Conservation (phyloP, 495 filamentous ascomycete species). For the Chaetomium fimeti region DNA sequence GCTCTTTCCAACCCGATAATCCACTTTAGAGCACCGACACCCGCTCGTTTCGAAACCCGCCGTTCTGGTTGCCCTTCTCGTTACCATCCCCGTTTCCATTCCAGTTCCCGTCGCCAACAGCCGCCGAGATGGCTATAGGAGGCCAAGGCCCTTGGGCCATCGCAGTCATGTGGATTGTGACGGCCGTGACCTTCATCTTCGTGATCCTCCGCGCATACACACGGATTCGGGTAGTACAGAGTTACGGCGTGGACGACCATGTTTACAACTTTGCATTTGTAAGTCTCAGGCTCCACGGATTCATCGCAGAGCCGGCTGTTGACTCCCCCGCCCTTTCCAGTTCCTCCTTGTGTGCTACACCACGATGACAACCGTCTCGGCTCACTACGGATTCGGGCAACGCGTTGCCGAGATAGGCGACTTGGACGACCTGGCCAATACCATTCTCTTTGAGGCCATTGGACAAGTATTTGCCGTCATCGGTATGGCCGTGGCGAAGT, state of each 20-base stretch:
- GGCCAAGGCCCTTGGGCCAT: background rate
- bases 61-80: background rate
- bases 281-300: background rate
- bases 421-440: background rate
- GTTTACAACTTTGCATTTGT: constrained; percentile 9
- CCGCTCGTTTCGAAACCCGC: background rate
- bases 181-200: background rate
- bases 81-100: background rate
- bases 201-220: background rate
- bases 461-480: constrained; percentile 1
- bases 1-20: background rate
- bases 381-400: background rate
- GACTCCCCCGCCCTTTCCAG: background rate
- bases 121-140: background rate
- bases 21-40: background rate
- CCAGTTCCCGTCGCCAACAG: background rate
- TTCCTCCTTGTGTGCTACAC: background rate
- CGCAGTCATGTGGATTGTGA: background rate
- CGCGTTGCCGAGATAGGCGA: background rate
- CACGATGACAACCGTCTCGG: background rate
- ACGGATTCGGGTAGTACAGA: background rate
- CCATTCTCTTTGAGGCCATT: constrained; percentile 2
- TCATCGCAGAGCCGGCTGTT: background rate
- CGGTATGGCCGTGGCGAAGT: background rate
- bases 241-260: background rate